Evolutionary conservation across 2,329 filamentous ascomycete species (phyloP), one percentile per base, ranked within the genome.

Genomic region (Colletotrichum tofieldiae): DNA sequence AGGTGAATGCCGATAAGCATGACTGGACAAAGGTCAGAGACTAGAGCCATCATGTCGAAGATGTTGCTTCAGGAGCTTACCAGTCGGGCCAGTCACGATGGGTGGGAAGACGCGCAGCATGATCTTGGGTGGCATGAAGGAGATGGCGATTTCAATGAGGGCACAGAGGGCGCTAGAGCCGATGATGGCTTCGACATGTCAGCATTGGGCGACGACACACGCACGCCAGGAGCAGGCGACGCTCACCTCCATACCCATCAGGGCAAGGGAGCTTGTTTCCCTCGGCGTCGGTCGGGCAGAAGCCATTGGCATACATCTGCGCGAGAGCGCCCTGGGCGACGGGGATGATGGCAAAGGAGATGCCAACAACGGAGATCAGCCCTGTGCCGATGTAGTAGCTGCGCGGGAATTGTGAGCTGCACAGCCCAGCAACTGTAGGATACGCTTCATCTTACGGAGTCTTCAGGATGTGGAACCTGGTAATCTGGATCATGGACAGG

Each of bases 301-400:
- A 93, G 5, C 93, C 93, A 69, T 92, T 93, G 59, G 84, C 84
- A 79, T 96, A 96, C 93, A 95, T 96, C 78, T 96, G 93, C 2
- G 85, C 80, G 52, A 96, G 89, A 5, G 91, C 93, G 58, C 93
- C 92, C 41, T 88, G 88, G 1, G 93, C 93, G 35, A 95, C 90
- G 4, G 92, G 89, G 73, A 95, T 94, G 72, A 93, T 92, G 56
- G 92, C 87, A 79, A 96, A 96, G 0, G 93, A 94, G 20, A 94
- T 92, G 20, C 93, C 93, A 4, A 94, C 93, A 4, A 95, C 94
- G 0, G 92, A 94, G 70, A 96, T 91, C 32, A 96, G 83, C 2
- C 94, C 94, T 0, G 94, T 96, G 14, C 94, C 93, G 71, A 95
- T 82, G 75, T 90, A 94, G 79, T 95, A 95, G 3, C 91, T 92